Base-by-base conservation (phyloP, 305 asterid species). In the Rubia tinctorum region DNA sequence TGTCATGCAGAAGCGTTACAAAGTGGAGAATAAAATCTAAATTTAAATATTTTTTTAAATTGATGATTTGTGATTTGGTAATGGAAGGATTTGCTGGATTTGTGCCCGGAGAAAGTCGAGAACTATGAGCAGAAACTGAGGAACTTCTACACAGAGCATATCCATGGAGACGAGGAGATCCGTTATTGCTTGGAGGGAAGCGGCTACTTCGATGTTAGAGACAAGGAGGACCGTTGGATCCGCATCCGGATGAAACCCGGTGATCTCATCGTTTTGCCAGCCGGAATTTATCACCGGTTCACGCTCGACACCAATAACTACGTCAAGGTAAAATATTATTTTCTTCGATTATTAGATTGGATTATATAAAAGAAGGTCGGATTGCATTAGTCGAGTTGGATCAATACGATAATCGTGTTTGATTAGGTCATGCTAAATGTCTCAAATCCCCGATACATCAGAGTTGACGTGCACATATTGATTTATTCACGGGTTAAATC, bases 211-310 rank as follows among this genome's bases (percentile, higher is more conserved):
- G 97, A 92, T 68, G 91, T 90, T 14, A 72, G 96, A 79, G 89
- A 83, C 81, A 86, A 84, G 82, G 80, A 82, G 69, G 96, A 90
- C 49, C 85, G 82, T 69, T 92, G 97, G 97, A 86, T 90, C 66
- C 91, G 96, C 20, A 82, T 88, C 81, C 78, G 80, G 84, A 86
- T 92, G 82, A 90, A 88, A 77, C 77, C 86, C 0, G 97, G 95
- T 3, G 97, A 88, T 80, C 87, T 90, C 14, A 92, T 92, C 9
- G 86, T 92, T 63, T 79, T 92, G 68, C 97, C 97, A 6, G 89
- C 93, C 2, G 97, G 97, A 78, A 92, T 92, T 76, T 92, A 92
- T 88, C 97, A 92, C 56, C 85, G 97, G 2, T 92, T 92, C 77
- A 92, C 97, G 56, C 93, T 90, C 10, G 91, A 90, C 73, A 84